Evolutionary conservation across 345 rosid species (phyloP), one percentile per base, ranked within the genome.

Genomic region (Gynandropsis gynandra): DNA sequence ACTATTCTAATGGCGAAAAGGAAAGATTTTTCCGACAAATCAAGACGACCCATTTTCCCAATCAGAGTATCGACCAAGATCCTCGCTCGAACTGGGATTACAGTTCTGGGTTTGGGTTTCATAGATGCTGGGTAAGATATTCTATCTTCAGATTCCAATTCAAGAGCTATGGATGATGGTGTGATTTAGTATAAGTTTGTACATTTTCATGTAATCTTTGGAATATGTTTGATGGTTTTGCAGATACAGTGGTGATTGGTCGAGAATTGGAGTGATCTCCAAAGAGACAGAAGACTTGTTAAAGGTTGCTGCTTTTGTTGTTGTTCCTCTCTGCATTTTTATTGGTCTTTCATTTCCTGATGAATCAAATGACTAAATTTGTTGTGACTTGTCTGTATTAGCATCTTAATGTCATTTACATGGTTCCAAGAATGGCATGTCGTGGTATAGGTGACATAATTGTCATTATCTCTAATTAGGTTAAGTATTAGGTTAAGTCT

Each of bases 171-270:
- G 21, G 49, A 5, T 9, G n/a, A n/a, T 46, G 9, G 5, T 6
- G 42, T 12, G 21, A 12, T 5, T 24, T 35, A 38, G 4, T 39
- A 32, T 21, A 7, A 18, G 47, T 45, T 4, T 17, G 0, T n/a
- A 24, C 7, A 21, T 7, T 16, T 46, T 15, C 37, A 18, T 16
- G 37, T 19, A 43, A 38, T 65, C 38, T 51, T 43, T n/a, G 13
- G n/a, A 36, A 10, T 1, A 35, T 31, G 16, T 39, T 39, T 7
- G 7, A 15, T 9, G 8, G 13, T 11, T 31, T 49, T 50, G 5
- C 74, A 82, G 97, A 67, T 82, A 82, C 31, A 86, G 95, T 58
- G 95, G 97, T 52, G 95, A 89, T 36, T 86, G 97, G 97, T 83
- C 95, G 21, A 83, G 97, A 62, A 86, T 89, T 29, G 94, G 95